Conservation (phyloP, 768 basidiomycete species). For the Podaxis sp. region DNA sequence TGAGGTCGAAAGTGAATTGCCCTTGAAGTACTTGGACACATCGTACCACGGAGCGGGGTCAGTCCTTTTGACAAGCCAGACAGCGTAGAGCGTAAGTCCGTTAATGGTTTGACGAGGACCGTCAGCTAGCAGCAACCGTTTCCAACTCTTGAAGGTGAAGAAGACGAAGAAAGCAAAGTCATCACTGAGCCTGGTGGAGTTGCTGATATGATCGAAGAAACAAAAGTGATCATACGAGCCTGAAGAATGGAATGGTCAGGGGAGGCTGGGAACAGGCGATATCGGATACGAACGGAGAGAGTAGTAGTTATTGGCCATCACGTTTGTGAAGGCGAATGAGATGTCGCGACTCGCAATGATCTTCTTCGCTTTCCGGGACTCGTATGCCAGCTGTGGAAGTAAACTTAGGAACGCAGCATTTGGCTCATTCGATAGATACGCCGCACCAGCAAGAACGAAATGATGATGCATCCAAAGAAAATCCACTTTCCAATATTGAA, state of each 20-base stretch:
- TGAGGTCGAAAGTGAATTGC: slow-evolving; percentile 73
- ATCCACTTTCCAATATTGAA: slow-evolving; percentile 93
- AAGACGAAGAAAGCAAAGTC: slow-evolving; percentile 99
- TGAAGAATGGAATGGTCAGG: slow-evolving; percentile 24
- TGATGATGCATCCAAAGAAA: slow-evolving; percentile 97
- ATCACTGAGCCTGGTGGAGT: slow-evolving; percentile 94
- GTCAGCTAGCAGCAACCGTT: slow-evolving; percentile 68
- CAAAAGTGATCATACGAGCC: slow-evolving; percentile 97
- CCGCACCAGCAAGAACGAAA: slow-evolving; percentile 90
- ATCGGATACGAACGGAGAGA: slow-evolving; percentile 69
- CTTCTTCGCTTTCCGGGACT: slow-evolving; percentile 85
- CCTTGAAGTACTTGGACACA: slow-evolving; percentile 72
- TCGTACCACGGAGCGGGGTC: slow-evolving; percentile 56
- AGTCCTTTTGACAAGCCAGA: slow-evolving; percentile 49
- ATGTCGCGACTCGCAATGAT: slow-evolving; percentile 96
- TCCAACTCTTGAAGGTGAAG: slow-evolving; percentile 95
- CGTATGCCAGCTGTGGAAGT: slow-evolving; percentile 67
- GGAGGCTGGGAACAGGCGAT: slow-evolving; percentile 2
- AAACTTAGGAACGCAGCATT: background rate
- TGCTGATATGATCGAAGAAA: slow-evolving; percentile 94
- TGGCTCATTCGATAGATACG: slow-evolving; percentile 4
- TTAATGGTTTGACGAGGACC: slow-evolving; percentile 98
- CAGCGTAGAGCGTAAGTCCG: slow-evolving; percentile 92
- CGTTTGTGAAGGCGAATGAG: slow-evolving; percentile 96
- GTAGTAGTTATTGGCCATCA: slow-evolving; percentile 96